phyloP scores from a whole-genome alignment of 2,329 filamentous ascomycete species.

The Aspergillus carbonarius region DNA sequence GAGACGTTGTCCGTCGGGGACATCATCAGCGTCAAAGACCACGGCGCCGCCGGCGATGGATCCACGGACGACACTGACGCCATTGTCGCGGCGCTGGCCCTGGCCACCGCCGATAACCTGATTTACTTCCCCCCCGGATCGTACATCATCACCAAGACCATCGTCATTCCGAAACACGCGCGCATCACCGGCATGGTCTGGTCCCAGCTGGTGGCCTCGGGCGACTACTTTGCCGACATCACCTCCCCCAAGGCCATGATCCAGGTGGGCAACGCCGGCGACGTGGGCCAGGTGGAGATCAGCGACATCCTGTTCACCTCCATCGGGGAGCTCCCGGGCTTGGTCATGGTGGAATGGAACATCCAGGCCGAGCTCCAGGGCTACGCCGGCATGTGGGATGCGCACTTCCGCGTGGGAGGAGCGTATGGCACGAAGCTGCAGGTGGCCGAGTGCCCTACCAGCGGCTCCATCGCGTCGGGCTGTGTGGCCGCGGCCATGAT shows the following conservation, averaged over 20 bases:
- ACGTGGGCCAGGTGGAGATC: constrained; percentile 53
- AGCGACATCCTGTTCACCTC: constrained; percentile 54
- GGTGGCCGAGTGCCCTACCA: neutral
- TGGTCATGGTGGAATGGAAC: neutral
- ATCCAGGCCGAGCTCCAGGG: constrained; percentile 32
- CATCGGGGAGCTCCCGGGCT: constrained; percentile 33
- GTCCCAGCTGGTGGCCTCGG: constrained; percentile 51
- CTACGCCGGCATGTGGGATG: constrained; percentile 54
- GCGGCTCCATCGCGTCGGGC: constrained; percentile 1
- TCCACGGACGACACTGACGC: constrained; percentile 39
- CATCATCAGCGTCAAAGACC: constrained; percentile 45
- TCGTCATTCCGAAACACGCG: constrained; percentile 49
- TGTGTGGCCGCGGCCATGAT: constrained; percentile 54
- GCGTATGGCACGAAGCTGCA: constrained; percentile 37
- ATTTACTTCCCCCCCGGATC: constrained; percentile 34
- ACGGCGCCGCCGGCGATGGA: constrained; percentile 46
- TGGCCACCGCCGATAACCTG: constrained; percentile 30
- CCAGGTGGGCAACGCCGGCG: constrained; percentile 51
- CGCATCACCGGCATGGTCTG: constrained; percentile 57
- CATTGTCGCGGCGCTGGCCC: constrained; percentile 35
- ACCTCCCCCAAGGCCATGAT: constrained; percentile 50
- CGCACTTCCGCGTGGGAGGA: constrained; percentile 49
- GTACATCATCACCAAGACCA: constrained; percentile 47
- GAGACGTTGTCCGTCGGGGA: constrained; percentile 45
- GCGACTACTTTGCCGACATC: constrained; percentile 47